phyloP scores from a whole-genome alignment of 2,329 filamentous ascomycete species.

The Cordyceps javanica region DNA sequence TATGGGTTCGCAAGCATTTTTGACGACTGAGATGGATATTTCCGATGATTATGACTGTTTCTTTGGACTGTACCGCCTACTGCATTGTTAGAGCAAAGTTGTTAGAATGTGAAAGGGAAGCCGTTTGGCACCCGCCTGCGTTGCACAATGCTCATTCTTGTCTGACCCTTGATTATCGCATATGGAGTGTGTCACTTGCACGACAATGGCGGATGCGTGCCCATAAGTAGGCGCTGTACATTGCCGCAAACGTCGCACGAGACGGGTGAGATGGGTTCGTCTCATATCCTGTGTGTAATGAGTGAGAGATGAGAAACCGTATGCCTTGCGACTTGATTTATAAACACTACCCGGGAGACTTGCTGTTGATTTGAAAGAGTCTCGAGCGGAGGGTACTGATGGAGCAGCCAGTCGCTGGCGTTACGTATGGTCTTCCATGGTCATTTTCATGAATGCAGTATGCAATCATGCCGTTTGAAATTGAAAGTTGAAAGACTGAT shows the following conservation, averaged over 20 bases:
- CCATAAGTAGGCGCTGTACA: neutral
- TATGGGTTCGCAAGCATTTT: constrained; percentile 7
- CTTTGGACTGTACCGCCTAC: neutral
- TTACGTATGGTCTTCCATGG: neutral
- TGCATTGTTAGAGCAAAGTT: neutral
- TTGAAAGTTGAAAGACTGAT: neutral
- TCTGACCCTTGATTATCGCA: neutral
- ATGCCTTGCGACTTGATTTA: neutral
- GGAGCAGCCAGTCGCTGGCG: neutral
- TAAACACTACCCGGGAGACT: neutral
- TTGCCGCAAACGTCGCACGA: neutral
- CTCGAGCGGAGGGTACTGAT: neutral
- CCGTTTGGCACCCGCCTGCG: neutral
- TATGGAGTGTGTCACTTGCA: neutral
- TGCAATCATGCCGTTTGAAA: neutral
- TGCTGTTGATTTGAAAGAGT: neutral
- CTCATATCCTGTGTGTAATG: neutral
- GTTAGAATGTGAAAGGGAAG: neutral
- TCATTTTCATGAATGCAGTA: neutral
- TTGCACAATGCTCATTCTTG: neutral
- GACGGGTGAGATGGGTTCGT: neutral
- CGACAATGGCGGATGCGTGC: neutral
- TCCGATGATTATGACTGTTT: neutral
- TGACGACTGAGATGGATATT: neutral
- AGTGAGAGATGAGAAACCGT: neutral